These are phyloP conservation scores for Talaromyces pinophilus DNA, from an alignment of 2,329 filamentous ascomycete genomes.

Conservation along the genomic window DNA sequence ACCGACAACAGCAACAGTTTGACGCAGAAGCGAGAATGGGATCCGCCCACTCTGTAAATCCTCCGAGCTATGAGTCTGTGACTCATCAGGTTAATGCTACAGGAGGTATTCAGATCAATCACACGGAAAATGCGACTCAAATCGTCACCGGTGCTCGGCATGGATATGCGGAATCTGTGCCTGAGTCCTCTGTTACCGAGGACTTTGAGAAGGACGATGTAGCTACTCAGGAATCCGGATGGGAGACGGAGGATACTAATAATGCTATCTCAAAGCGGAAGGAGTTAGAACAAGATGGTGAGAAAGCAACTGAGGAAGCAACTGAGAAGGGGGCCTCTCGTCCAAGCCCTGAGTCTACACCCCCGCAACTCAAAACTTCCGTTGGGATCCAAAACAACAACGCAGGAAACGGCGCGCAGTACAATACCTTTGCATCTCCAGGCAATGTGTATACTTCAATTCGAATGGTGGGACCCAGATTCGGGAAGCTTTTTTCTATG, in stretches of 20 bases:
- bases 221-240: neutral
- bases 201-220: neutral
- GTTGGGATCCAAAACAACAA: neutral
- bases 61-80: neutral
- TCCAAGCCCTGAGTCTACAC: neutral
- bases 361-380: neutral
- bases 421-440: neutral
- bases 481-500: too few species aligned
- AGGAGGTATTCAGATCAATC: neutral
- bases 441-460: neutral
- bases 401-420: neutral
- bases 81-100: neutral
- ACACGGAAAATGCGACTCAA: neutral
- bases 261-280: neutral
- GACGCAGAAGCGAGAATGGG: neutral
- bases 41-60: neutral
- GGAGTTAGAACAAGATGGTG: neutral
- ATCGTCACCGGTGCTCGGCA: neutral
- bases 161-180: neutral
- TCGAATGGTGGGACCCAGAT: neutral
- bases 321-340: neutral
- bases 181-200: neutral
- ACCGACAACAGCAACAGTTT: neutral
- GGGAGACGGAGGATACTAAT: neutral
- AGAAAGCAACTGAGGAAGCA: neutral